These are phyloP conservation scores for Populus tremula DNA, from an alignment of 345 rosid genomes.

Conservation along the genomic window DNA sequence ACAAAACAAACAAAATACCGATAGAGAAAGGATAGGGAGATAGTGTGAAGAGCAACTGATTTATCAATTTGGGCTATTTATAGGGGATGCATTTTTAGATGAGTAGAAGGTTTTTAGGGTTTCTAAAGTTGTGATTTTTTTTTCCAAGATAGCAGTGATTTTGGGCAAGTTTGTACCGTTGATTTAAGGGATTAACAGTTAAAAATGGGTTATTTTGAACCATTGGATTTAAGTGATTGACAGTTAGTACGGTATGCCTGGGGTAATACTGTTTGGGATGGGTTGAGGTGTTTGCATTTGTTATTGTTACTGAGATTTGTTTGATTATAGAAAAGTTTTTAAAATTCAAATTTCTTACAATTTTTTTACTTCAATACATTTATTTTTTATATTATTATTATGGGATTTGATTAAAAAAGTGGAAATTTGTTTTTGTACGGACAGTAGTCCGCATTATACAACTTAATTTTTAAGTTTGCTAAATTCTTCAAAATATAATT, in stretches of 20 bases:
- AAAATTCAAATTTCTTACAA: no score
- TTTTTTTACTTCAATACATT: no score
- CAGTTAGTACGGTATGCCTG: not conserved
- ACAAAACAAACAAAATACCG: no score
- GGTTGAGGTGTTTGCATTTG: not conserved
- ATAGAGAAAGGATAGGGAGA: not conserved
- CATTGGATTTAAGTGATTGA: no score
- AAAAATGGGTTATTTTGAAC: no score
- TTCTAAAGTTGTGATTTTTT: not conserved
- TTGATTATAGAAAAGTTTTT: no score
- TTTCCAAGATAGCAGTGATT: not conserved
- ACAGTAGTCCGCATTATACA: no score
- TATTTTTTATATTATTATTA: no score
- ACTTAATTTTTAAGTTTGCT: no score
- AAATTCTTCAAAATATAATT: no score
- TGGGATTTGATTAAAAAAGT: not conserved
- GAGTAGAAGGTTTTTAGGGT: conserved; percentile 12
- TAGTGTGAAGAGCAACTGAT: not conserved
- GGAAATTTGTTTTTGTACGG: no score
- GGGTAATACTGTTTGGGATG: not conserved
- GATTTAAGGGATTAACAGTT: not conserved
- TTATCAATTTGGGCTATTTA: not conserved
- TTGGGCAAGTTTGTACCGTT: not conserved
- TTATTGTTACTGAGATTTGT: no score
- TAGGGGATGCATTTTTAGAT: conserved; percentile 3